Base-by-base conservation (phyloP, 441 rosid genomes). In the Bocquillonia castaneifolia region DNA sequence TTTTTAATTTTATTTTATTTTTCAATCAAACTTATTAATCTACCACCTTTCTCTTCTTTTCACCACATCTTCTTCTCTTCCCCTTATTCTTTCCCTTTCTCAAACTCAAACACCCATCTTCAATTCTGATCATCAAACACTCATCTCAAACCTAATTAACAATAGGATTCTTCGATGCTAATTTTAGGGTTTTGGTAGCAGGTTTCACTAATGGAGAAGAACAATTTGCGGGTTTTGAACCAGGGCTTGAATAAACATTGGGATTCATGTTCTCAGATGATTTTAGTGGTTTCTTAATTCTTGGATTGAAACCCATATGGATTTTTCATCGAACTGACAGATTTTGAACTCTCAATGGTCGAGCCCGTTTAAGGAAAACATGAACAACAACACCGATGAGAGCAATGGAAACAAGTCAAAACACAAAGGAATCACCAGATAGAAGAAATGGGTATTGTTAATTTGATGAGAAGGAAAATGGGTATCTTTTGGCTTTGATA, bases 231-330 rank as follows among this genome's bases (percentile, higher is more conserved):
- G 77, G 73, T 64, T 72, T 83, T 23, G 73, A 52, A 13, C 58
- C 70, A 7, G 86, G 85, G 64, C 80, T 84, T 54, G 85, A 72
- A 47, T 54, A 69, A 20, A 83, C 20, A 67, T 93, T 93, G 15
- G 98, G 98, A 59, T 91, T 83, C 5, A 80, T 61, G 66, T 93
- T 93, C 91, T 93, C 98, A 8, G 74, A 73, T 0, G 52, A 39
- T 32, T 76, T n/a, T 79, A 2, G 72, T 67, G 39, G 22, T 75
- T 82, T 51, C 62, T 10, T 55, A 53, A 42, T 1, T 55, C 59
- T 64, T 51, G 10, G 74, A 44, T 55, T 70, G 77, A 70, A 68
- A 71, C 53, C 73, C 81, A 53, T 64, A 78, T 32, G 82, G 50
- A 23, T 81, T 87, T 73, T 86, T 93, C 77, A 67, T 66, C 17